phyloP scores from a whole-genome alignment of 495 filamentous ascomycete genomes.

The Aeminium ludgeri region DNA sequence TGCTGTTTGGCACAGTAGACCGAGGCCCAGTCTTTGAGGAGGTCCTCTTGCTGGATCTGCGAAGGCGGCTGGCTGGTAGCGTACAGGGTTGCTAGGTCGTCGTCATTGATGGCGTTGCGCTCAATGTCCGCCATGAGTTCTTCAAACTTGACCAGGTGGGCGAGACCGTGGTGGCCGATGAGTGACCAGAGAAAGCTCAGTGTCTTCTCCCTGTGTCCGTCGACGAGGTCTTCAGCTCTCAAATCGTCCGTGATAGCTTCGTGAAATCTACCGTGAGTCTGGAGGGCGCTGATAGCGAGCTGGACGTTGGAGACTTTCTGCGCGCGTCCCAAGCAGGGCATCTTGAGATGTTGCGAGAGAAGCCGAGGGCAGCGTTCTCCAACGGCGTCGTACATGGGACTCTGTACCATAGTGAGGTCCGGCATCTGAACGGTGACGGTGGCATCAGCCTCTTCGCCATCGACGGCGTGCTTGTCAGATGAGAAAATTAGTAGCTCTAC shows the following conservation, averaged over 20 bases:
- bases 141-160: constrained; percentile 36
- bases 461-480: constrained; percentile 9
- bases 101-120: constrained; percentile 10
- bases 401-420: constrained; percentile 24
- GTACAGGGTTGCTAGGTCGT: not conserved
- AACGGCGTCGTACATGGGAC: constrained; percentile 16
- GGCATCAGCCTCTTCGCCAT: constrained; percentile 15
- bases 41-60: constrained; percentile 5
- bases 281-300: constrained; percentile 39
- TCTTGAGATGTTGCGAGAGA: constrained; percentile 42
- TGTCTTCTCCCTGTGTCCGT: constrained; percentile 53
- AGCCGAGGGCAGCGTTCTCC: constrained; percentile 20
- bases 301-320: constrained; percentile 47
- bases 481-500: constrained; percentile 43
- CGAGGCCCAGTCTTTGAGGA: constrained; percentile 41
- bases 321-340: constrained; percentile 38
- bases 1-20: constrained; percentile 32
- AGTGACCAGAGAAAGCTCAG: constrained; percentile 45
- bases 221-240: constrained; percentile 44
- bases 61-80: not conserved
- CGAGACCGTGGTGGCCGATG: constrained; percentile 40
- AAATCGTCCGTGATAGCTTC: constrained; percentile 25
- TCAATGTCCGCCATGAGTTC: constrained; percentile 36
- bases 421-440: constrained; percentile 27
- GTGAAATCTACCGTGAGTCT: constrained; percentile 24